A percentile compares a stretch with the other conserved stretches of the same genome.
These are phyloP conservation scores for Primulina huaijiensis DNA, from an alignment of 257 asterid genomes.

Conservation along the genomic window DNA sequence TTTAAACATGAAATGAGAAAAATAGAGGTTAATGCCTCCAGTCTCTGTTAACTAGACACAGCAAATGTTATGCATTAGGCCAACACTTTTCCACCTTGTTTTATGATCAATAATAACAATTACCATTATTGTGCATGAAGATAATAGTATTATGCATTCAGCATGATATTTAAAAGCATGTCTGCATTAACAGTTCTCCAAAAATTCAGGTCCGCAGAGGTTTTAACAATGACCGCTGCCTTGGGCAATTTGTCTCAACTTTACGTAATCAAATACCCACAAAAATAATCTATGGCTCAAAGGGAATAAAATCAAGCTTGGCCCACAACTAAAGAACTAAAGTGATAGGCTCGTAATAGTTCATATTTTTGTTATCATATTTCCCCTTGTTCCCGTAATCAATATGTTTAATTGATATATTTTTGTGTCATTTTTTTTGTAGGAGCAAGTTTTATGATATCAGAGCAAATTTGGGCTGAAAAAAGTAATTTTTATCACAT, in stretches of 20 bases:
- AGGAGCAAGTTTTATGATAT: too few relatives aligned
- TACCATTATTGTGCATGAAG: not conserved
- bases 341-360: too few relatives aligned
- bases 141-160: not conserved
- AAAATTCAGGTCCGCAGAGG: not conserved
- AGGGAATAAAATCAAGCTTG: slow-evolving; percentile 13
- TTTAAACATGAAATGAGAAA: not conserved
- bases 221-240: slow-evolving; percentile 5
- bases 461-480: too few relatives aligned
- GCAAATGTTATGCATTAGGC: slow-evolving; percentile 2
- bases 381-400: too few relatives aligned
- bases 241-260: slow-evolving; percentile 11
- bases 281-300: slow-evolving; percentile 8
- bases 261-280: slow-evolving; percentile 13
- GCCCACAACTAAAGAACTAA: too few relatives aligned
- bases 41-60: slow-evolving; percentile 5
- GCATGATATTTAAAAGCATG: not conserved
- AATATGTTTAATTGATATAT: too few relatives aligned
- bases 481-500: too few relatives aligned
- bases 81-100: not conserved
- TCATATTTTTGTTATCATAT: too few relatives aligned
- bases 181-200: not conserved
- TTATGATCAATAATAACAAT: not conserved
- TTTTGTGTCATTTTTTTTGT: too few relatives aligned
- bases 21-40: not conserved